These are phyloP conservation scores for Leishmania tropica DNA, from an alignment of 208 protist genomes.

Conservation along the genomic window DNA sequence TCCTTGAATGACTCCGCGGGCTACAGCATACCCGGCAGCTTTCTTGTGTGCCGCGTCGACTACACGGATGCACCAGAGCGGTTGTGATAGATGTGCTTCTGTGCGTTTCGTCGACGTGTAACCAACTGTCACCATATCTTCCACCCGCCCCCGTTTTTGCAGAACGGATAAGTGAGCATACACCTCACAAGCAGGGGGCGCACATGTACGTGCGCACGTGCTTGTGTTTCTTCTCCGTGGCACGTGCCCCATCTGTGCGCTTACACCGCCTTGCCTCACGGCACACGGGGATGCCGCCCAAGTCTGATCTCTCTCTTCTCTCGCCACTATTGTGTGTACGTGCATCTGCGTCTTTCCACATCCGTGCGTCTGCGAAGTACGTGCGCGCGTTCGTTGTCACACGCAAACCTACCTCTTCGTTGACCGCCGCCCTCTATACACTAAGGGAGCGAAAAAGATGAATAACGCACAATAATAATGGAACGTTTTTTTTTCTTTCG, in stretches of 20 bases:
- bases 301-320: not conserved
- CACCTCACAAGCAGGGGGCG: not conserved
- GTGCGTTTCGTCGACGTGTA: not conserved
- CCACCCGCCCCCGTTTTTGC: not conserved
- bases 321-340: not conserved
- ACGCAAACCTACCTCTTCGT: not conserved
- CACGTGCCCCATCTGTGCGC: not conserved
- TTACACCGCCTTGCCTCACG: not conserved
- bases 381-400: not conserved
- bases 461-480: not conserved
- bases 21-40: slow-evolving; percentile 47
- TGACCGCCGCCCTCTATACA: not conserved
- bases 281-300: not conserved
- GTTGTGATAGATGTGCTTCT: not conserved
- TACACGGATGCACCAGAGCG: slow-evolving; percentile 6
- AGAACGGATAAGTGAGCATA: not conserved
- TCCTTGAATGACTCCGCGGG: slow-evolving; percentile 52
- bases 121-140: not conserved
- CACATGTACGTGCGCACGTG: not conserved
- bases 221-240: not conserved
- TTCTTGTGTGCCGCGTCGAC: slow-evolving; percentile 39
- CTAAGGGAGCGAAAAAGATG: not conserved
- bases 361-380: not conserved
- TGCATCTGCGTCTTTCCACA: not conserved
- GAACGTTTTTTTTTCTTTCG: slow-evolving; percentile 4